phyloP scores from a whole-genome alignment of 306 rosid species.

The Ceratonia siliqua region DNA sequence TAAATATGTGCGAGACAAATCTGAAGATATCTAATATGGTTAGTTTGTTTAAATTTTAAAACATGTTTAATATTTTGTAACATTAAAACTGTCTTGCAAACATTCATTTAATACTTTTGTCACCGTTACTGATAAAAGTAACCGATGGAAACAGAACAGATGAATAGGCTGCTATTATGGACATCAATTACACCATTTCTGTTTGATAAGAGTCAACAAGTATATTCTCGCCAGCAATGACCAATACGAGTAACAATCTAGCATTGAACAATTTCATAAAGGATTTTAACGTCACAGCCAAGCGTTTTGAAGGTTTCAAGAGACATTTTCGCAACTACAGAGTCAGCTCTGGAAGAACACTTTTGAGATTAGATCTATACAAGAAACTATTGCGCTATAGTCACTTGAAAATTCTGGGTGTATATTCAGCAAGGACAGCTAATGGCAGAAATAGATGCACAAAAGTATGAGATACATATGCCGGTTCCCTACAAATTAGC shows the following conservation, averaged over 20 bases:
- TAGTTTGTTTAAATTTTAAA: background rate
- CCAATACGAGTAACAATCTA: background rate
- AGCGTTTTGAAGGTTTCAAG: conserved; percentile 6
- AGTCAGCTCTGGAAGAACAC: conserved; percentile 35
- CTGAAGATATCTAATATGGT: too few relatives aligned
- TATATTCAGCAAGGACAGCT: conserved; percentile 34
- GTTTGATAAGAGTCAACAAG: background rate
- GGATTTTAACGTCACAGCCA: conserved; percentile 15
- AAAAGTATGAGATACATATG: conserved; percentile 34
- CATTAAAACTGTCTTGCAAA: background rate
- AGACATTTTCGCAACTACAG: conserved; percentile 20
- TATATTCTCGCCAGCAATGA: background rate
- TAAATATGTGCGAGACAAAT: too few relatives aligned
- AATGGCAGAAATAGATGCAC: conserved; percentile 32
- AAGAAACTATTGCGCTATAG: conserved; percentile 40
- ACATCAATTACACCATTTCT: background rate
- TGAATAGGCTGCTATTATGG: background rate
- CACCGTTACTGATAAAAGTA: too few relatives aligned
- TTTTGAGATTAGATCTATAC: conserved; percentile 53
- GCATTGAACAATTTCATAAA: background rate
- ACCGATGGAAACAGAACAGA: background rate
- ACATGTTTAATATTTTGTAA: too few relatives aligned
- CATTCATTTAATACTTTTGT: background rate
- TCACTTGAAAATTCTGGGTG: conserved; percentile 31
- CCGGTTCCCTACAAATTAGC: conserved; percentile 41